Percentiles rank a stretch among this genome's conserved stretches.
Evolutionary conservation across 108 stramenopile species (phyloP).

Genomic region (Conticribra guillardii): DNA sequence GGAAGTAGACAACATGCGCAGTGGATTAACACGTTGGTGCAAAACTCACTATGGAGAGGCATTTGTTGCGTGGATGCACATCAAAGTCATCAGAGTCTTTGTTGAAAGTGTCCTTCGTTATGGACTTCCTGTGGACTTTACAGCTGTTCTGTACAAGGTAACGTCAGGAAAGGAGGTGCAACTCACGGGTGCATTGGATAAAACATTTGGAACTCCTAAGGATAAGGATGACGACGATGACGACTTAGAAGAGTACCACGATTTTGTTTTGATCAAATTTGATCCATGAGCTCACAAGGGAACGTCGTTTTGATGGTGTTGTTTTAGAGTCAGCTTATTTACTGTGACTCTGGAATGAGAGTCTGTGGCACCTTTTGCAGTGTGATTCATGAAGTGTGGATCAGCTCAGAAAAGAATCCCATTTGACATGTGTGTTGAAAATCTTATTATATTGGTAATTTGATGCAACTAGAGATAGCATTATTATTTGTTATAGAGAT

Average conservation of each 20-base stretch:
- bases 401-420: too few relatives aligned
- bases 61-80: conserved; percentile 97
- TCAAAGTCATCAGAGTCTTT: conserved; percentile 97
- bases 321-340: too few relatives aligned
- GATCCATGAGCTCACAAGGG: conserved; percentile 60
- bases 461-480: too few relatives aligned
- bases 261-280: conserved; percentile 90
- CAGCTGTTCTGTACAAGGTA: conserved; percentile 89
- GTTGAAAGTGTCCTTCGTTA: conserved; percentile 96
- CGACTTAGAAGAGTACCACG: conserved; percentile 82
- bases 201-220: conserved; percentile 63
- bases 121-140: conserved; percentile 95
- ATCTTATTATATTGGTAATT: too few relatives aligned
- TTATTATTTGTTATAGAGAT: too few relatives aligned
- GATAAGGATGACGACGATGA: conserved; percentile 40
- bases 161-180: conserved; percentile 72
- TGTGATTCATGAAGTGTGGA: too few relatives aligned
- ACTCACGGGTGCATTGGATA: conserved; percentile 75
- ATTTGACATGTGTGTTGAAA: too few relatives aligned
- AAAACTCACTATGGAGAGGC: conserved; percentile 97
- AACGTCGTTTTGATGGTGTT: not conserved
- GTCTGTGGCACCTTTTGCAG: too few relatives aligned
- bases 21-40: conserved; percentile 94
- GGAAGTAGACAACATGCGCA: conserved; percentile 89
- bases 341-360: too few relatives aligned